Percentiles rank a stretch among this genome's conserved stretches.
phyloP scores from a whole-genome alignment of 1,139 yeast species.

The Saccharomyces hybrid region DNA sequence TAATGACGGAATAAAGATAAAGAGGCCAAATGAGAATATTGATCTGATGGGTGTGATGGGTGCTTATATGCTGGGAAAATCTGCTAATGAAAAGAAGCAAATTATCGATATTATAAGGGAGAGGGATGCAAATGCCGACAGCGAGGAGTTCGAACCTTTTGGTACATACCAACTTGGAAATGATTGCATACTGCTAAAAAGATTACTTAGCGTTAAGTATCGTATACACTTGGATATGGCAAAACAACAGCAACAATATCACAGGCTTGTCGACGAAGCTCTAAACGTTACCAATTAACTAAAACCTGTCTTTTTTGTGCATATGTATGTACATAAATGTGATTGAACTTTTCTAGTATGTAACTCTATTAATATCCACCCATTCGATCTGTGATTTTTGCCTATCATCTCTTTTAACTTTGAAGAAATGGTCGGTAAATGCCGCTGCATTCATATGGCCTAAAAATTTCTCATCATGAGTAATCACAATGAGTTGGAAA shows the following conservation, averaged over 20 bases:
- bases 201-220: slow-evolving; percentile 30
- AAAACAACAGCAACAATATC: slow-evolving; percentile 32
- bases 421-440: slow-evolving; percentile 84
- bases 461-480: slow-evolving; percentile 90
- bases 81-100: neutral
- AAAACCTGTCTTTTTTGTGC: neutral
- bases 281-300: neutral
- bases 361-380: slow-evolving; percentile 38
- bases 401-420: slow-evolving; percentile 70
- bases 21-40: slow-evolving; percentile 17
- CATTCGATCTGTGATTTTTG: slow-evolving; percentile 68
- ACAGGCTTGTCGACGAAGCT: slow-evolving; percentile 8
- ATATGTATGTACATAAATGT: neutral
- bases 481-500: slow-evolving; percentile 88
- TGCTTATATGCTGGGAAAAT: slow-evolving; percentile 33
- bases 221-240: slow-evolving; percentile 36
- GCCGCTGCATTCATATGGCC: slow-evolving; percentile 76
- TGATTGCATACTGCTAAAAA: slow-evolving; percentile 6
- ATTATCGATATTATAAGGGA: neutral
- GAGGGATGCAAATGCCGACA: neutral
- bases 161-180: neutral
- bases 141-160: neutral
- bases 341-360: slow-evolving; percentile 17
- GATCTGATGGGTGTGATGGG: slow-evolving; percentile 36
- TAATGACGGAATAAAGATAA: slow-evolving; percentile 11